phyloP scores from a whole-genome alignment of 2,329 filamentous ascomycete species.

The Verticillium dahliae region DNA sequence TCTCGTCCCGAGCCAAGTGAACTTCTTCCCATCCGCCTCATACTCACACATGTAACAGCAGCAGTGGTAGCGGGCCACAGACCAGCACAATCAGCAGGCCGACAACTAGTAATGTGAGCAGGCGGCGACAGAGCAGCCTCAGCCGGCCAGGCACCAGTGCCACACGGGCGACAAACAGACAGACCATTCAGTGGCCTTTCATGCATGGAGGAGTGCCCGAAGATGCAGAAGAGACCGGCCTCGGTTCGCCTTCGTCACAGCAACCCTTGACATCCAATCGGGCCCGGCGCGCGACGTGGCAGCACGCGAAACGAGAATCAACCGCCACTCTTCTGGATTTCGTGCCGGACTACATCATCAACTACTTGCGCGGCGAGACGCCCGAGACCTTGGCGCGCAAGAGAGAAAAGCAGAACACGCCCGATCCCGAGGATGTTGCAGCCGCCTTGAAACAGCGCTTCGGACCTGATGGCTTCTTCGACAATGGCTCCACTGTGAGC shows the following conservation, averaged over 20 bases:
- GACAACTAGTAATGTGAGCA: neutral
- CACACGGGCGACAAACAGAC: conserved; percentile 8
- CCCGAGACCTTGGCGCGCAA: conserved; percentile 43
- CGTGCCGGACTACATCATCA: conserved; percentile 49
- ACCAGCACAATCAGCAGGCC: neutral
- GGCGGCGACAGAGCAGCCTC: neutral
- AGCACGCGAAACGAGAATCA: conserved; percentile 10
- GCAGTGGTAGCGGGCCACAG: neutral
- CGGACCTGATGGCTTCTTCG: conserved; percentile 4
- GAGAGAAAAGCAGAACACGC: conserved; percentile 26
- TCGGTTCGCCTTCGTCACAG: conserved; percentile 7
- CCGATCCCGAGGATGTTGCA: conserved; percentile 21
- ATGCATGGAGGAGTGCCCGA: conserved; percentile 4
- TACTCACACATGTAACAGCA: conserved; percentile 3
- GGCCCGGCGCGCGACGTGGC: conserved; percentile 10
- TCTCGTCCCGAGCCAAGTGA: too few relatives aligned
- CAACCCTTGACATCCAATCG: conserved; percentile 6
- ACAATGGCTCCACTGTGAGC: conserved; percentile 4
- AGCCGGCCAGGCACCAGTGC: neutral
- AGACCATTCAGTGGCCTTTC: conserved; percentile 14
- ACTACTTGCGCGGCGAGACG: conserved; percentile 49
- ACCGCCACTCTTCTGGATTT: conserved; percentile 19
- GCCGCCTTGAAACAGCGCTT: conserved; percentile 1
- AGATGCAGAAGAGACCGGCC: conserved; percentile 5
- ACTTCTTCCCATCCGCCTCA: too few relatives aligned